Evolutionary conservation across 805 yeast species (phyloP).

Genomic region (Schizosaccharomyces cryophilus): DNA sequence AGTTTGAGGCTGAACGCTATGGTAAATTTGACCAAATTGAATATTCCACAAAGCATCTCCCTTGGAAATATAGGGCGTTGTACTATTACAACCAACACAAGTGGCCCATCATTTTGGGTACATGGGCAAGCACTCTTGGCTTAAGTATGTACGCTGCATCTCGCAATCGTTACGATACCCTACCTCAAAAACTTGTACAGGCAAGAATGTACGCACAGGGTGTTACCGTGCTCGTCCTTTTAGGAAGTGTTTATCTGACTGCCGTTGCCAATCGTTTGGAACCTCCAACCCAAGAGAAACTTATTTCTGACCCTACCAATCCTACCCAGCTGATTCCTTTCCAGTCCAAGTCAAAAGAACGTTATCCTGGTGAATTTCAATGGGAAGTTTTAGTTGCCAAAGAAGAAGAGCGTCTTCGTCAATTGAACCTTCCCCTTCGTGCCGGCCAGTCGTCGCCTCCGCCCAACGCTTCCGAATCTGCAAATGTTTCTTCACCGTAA

Average conservation of each 20-base stretch:
- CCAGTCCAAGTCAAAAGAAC: conserved; percentile 11
- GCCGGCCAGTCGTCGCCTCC: not conserved
- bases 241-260: conserved; percentile 37
- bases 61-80: not conserved
- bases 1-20: not conserved
- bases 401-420: conserved; percentile 16
- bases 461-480: no score
- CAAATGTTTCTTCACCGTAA: no score
- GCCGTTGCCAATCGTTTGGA: conserved; percentile 13
- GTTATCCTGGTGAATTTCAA: conserved; percentile 12
- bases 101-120: not conserved
- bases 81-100: not conserved
- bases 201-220: conserved; percentile 85
- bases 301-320: conserved; percentile 5
- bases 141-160: conserved; percentile 22
- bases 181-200: conserved; percentile 58
- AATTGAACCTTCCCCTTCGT: not conserved
- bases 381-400: conserved; percentile 26
- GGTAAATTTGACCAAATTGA: not conserved
- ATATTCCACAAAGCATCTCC: not conserved
- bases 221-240: conserved; percentile 41
- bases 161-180: conserved; percentile 46
- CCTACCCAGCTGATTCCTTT: conserved; percentile 1
- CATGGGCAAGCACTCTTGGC: not conserved
- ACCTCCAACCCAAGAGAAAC: conserved; percentile 26